phyloP scores from a whole-genome alignment of 257 asterid genomes.

The Galeopsis tetrahit region DNA sequence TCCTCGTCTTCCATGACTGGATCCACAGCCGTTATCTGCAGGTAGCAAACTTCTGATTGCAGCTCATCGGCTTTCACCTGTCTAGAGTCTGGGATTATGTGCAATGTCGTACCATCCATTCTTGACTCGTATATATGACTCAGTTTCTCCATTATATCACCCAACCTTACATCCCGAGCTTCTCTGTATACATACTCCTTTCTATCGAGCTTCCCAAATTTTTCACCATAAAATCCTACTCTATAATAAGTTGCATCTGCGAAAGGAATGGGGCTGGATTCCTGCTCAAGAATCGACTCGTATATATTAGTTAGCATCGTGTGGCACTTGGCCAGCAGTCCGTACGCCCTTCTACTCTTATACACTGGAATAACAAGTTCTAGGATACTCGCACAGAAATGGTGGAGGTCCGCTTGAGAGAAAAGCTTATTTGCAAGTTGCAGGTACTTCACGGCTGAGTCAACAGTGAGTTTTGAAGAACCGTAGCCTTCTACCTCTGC shows the following conservation, averaged over 20 bases:
- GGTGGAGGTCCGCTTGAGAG: constrained; percentile 99
- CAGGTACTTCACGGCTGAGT: constrained; percentile 95
- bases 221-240: constrained; percentile 95
- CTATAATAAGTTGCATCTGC: constrained; percentile 98
- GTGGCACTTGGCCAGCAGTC: constrained; percentile 98
- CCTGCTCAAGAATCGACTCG: constrained; percentile 97
- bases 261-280: constrained; percentile 95
- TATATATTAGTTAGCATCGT: constrained; percentile 90
- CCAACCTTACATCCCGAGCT: constrained; percentile 95
- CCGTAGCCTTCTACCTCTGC: constrained; percentile 99
- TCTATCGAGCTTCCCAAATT: constrained; percentile 81
- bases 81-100: constrained; percentile 94
- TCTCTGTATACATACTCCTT: constrained; percentile 94
- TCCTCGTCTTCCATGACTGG: constrained; percentile 99
- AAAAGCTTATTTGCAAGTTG: constrained; percentile 97
- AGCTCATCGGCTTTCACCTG: constrained; percentile 95
- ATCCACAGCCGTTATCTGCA: constrained; percentile 99
- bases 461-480: constrained; percentile 95
- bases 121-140: constrained; percentile 96
- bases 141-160: constrained; percentile 99
- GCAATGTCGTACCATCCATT: constrained; percentile 88
- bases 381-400: constrained; percentile 95
- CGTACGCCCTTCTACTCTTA: constrained; percentile 87
- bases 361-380: constrained; percentile 96
- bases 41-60: constrained; percentile 88